A percentile compares a stretch with the other conserved stretches of the same genome.
phyloP scores from a whole-genome alignment of 345 rosid species.

The Odontarrhena argentea region DNA sequence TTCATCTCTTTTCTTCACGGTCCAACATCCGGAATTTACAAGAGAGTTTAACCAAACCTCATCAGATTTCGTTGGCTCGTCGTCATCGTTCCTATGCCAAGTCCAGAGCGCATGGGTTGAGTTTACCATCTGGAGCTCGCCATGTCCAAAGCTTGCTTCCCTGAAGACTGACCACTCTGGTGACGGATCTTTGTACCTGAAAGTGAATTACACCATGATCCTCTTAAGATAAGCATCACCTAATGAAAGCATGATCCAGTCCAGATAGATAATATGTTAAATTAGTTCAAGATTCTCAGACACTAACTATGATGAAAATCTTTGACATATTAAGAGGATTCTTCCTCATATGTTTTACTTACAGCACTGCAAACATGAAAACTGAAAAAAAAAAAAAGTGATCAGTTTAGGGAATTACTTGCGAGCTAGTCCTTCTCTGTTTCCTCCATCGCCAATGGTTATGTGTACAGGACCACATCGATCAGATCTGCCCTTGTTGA shows the following conservation, averaged over 20 bases:
- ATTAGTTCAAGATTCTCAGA: conserved; percentile 13
- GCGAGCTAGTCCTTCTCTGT: conserved; percentile 85
- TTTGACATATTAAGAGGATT: conserved; percentile 3
- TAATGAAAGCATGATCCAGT: conserved; percentile 1
- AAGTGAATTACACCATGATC: conserved; percentile 8
- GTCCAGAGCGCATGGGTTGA: conserved; percentile 87
- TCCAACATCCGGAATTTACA: conserved; percentile 59
- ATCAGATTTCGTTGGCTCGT: conserved; percentile 83
- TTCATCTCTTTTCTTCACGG: conserved; percentile 44
- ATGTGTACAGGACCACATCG: conserved; percentile 81
- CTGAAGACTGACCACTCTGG: conserved; percentile 96
- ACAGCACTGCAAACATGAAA: neutral
- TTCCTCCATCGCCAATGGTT: conserved; percentile 95
- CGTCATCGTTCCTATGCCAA: conserved; percentile 98
- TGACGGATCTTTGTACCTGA: conserved; percentile 63
- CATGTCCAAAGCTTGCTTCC: conserved; percentile 97
- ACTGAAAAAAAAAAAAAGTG: neutral
- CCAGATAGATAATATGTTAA: conserved; percentile 13
- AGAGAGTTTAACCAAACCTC: conserved; percentile 83
- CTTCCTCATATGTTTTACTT: neutral
- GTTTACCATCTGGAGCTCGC: conserved; percentile 76
- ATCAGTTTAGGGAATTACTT: conserved; percentile 47
- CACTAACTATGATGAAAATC: conserved; percentile 1
- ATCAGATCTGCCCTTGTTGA: conserved; percentile 63
- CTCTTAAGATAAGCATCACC: neutral